Conservation (phyloP, 1,284 basidiomycete species). For the Lentinula novae-zelandiae region DNA sequence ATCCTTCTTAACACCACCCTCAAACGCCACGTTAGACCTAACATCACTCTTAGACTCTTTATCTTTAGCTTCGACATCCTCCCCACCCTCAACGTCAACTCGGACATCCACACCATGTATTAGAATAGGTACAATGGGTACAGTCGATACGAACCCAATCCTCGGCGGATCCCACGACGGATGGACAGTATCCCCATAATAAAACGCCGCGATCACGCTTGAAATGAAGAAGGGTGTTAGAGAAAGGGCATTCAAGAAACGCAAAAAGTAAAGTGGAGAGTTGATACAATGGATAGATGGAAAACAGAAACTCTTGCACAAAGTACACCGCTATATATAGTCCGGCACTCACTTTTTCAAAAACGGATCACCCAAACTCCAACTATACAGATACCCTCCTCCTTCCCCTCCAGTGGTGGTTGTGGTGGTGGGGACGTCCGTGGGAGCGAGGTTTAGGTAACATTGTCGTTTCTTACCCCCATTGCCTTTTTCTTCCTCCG, state of each 20-base stretch:
- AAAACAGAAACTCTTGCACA: background rate
- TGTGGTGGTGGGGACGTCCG: constrained; percentile 8
- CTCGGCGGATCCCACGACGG: constrained; percentile 62
- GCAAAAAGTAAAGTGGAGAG: background rate
- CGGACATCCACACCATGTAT: no score
- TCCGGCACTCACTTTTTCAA: constrained; percentile 40
- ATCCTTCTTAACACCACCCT: no score
- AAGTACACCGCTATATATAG: no score
- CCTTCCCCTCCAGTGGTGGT: background rate
- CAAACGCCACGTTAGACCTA: no score
- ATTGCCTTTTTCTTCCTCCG: no score
- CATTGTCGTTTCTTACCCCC: background rate
- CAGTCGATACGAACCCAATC: constrained; percentile 68
- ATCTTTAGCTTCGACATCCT: no score
- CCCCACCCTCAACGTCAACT: no score
- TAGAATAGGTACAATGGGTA: constrained; percentile 20
- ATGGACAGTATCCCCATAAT: constrained; percentile 63
- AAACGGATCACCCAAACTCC: constrained; percentile 54
- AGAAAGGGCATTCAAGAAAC: no score
- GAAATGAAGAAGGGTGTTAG: no score
- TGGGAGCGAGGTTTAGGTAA: constrained; percentile 10
- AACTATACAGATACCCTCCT: constrained; percentile 43
- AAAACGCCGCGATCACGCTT: constrained; percentile 52
- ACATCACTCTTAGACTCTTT: no score
- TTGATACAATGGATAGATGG: background rate